phyloP scores from a whole-genome alignment of 805 yeast species.

The Sungouiella thailandica region DNA sequence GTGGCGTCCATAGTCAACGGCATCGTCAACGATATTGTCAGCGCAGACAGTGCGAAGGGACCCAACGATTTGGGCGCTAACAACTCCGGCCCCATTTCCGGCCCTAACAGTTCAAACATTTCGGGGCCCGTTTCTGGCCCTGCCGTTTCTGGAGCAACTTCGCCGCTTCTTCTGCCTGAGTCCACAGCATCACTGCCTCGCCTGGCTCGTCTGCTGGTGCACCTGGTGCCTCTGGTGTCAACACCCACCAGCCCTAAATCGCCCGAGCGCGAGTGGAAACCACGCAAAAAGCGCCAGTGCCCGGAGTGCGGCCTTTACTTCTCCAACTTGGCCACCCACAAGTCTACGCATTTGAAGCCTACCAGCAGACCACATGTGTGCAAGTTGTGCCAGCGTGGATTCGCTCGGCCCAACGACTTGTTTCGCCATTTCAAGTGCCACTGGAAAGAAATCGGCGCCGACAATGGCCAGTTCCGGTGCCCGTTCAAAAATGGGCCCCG shows the following conservation, averaged over 20 bases:
- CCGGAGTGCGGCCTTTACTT: conserved; percentile 64
- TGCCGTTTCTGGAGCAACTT: not conserved
- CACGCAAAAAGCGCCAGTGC: conserved; percentile 66
- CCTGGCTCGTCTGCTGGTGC: not conserved
- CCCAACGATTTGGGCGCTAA: not conserved
- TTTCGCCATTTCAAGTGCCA: conserved; percentile 83
- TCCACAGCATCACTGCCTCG: not conserved
- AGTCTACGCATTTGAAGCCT: conserved; percentile 69
- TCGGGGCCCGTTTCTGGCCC: not conserved
- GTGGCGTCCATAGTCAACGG: too few relatives aligned
- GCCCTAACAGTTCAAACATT: not conserved
- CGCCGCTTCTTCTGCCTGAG: not conserved
- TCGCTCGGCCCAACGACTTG: conserved; percentile 83
- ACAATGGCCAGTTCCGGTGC: conserved; percentile 69
- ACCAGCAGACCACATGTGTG: conserved; percentile 75
- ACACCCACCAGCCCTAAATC: conserved; percentile 1
- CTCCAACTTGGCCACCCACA: conserved; percentile 79
- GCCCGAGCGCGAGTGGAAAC: conserved; percentile 28
- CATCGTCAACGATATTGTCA: too few relatives aligned
- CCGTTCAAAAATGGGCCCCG: conserved; percentile 51
- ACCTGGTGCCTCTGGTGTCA: not conserved
- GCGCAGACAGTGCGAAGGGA: not conserved
- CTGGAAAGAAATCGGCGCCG: conserved; percentile 67
- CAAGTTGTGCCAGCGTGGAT: conserved; percentile 73
- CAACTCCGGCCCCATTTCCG: not conserved